These are phyloP conservation scores for Mortierella sp. DNA, from an alignment of 371 early-diverging fungal genomes.

Conservation along the genomic window DNA sequence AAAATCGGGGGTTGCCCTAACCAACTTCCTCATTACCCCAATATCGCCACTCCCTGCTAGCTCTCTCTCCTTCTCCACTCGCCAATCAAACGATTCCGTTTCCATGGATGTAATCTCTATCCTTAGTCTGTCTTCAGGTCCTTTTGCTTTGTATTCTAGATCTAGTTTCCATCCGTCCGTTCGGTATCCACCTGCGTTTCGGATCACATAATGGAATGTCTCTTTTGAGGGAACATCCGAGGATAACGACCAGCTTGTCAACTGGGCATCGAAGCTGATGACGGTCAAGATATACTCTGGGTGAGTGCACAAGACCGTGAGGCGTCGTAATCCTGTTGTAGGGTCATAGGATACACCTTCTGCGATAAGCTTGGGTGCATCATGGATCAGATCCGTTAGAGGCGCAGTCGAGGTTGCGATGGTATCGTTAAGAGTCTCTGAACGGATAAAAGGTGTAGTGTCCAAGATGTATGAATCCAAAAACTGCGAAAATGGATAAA, in stretches of 20 bases:
- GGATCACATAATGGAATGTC: constrained; percentile 65
- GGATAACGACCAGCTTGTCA: constrained; percentile 71
- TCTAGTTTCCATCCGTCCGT: constrained; percentile 68
- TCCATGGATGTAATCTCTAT: constrained; percentile 68
- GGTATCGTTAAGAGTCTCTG: constrained; percentile 31
- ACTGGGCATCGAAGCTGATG: constrained; percentile 70
- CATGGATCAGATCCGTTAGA: constrained; percentile 43
- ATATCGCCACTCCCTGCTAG: constrained; percentile 62
- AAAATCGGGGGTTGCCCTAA: constrained; percentile 70
- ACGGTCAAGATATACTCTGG: constrained; percentile 78
- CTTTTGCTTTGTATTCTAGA: constrained; percentile 62
- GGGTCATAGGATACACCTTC: constrained; percentile 62
- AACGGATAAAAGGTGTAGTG: constrained; percentile 61
- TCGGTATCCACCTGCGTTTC: constrained; percentile 72
- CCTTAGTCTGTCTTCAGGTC: constrained; percentile 60
- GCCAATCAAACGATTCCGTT: constrained; percentile 66
- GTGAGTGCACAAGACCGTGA: constrained; percentile 63
- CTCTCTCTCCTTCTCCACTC: constrained; percentile 63
- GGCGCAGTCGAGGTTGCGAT: constrained; percentile 41
- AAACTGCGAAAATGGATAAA: constrained; percentile 77
- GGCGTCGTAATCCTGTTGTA: constrained; percentile 61
- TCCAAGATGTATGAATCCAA: constrained; percentile 71
- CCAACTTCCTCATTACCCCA: constrained; percentile 65
- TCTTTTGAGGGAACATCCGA: constrained; percentile 57
- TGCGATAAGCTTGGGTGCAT: constrained; percentile 59